These are phyloP conservation scores for Obelidium mucronatum DNA, from an alignment of 192 early-diverging fungal genomes.

Conservation along the genomic window DNA sequence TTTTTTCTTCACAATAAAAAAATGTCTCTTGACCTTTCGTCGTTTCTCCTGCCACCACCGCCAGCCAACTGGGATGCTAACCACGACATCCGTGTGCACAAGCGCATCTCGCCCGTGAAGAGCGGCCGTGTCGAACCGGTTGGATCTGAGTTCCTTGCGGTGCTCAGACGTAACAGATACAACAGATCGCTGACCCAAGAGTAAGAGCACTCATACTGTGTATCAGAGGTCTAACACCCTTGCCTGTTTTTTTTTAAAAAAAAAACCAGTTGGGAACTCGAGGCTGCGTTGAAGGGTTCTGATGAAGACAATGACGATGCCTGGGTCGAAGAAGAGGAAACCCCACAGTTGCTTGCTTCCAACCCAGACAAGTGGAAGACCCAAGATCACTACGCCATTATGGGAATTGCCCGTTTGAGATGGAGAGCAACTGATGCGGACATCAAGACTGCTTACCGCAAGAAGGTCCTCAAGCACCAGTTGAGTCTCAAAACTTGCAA, in stretches of 20 bases:
- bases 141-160: constrained; percentile 51
- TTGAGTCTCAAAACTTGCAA: neutral
- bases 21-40: constrained; percentile 10
- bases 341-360: constrained; percentile 71
- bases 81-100: constrained; percentile 51
- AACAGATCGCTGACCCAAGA: constrained; percentile 61
- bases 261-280: constrained; percentile 44
- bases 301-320: constrained; percentile 65
- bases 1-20: neutral
- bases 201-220: too few relatives aligned
- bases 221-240: too few relatives aligned
- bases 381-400: constrained; percentile 96
- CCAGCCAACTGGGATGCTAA: constrained; percentile 69
- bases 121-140: constrained; percentile 54
- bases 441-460: constrained; percentile 89
- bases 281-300: constrained; percentile 55
- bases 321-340: constrained; percentile 81
- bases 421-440: constrained; percentile 92
- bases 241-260: too few relatives aligned
- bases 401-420: constrained; percentile 89
- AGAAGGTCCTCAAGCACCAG: constrained; percentile 97
- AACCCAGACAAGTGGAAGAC: constrained; percentile 94
- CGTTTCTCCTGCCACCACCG: constrained; percentile 75
- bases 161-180: constrained; percentile 48
- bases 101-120: constrained; percentile 39